Evolutionary conservation across 202 grass and related monocot genomes (phyloP), one percentile per base, ranked within the genome.

Genomic region (Hordeum pubiflorum): DNA sequence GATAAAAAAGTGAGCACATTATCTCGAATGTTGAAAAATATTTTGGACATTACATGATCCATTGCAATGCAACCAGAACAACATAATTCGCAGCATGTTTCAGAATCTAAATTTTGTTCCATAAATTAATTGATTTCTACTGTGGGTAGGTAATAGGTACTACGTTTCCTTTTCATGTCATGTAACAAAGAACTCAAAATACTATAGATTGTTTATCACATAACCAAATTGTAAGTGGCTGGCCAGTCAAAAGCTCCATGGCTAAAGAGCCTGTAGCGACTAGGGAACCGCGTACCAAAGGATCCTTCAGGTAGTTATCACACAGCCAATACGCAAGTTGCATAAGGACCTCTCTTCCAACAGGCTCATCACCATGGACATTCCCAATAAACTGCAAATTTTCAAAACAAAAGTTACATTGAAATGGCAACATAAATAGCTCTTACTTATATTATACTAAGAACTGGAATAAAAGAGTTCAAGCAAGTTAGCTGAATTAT

Each of bases 341-440:
- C 69, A 97, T 84, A 83, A 97, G 90, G 76, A 97, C 81, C 81
- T 97, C 94, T 76, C 94, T 91, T 60, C 94, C 94, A 89, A 97
- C 89, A 73, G 94, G 94, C 77, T 97, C 91, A 52, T 97, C 91
- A 22, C 94, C 94, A 86, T 97, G 94, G 64, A 97, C 91, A 79
- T 97, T 97, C 72, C 94, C 94, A 59, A 97, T 92, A 78, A 87
- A 94, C 94, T 97, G 65, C 71, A 82, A 77, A 83, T 59, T 54
- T n/a, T 60, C 38, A 64, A 61, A 36, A 72, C 62, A 61, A 55
- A 88, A 32, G 62, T 38, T 61, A 79, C 38, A 67, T 80, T 39
- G 62, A 8, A 65, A 75, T 46, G 34, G 3, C 4, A 75, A 37
- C 29, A 31, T 61, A 69, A 13, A 64, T 3, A 84, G 24, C 58